phyloP scores from a whole-genome alignment of 1,284 basidiomycete species.

The Volvariella surrecta region DNA sequence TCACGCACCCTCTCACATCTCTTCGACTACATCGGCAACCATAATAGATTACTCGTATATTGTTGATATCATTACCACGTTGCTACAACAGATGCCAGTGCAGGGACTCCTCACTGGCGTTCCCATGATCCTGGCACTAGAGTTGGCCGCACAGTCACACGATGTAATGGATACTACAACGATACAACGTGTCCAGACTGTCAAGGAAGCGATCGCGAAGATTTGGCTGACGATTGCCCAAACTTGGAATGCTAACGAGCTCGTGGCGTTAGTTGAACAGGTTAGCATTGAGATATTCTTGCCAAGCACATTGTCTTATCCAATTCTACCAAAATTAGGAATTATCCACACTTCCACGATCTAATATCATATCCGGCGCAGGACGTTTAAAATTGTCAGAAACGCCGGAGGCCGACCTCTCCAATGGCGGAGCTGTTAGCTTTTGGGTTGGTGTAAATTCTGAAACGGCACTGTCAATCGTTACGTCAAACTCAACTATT shows the following conservation, averaged over 20 bases:
- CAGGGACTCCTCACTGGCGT: slow-evolving; percentile 70
- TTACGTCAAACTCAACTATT: slow-evolving; percentile 44
- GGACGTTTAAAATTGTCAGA: slow-evolving; percentile 21
- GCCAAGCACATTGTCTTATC: neutral
- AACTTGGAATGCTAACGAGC: slow-evolving; percentile 58
- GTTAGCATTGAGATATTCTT: slow-evolving; percentile 25
- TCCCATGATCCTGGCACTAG: slow-evolving; percentile 81
- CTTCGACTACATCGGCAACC: slow-evolving; percentile 40
- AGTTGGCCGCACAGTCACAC: slow-evolving; percentile 41
- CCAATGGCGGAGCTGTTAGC: slow-evolving; percentile 16
- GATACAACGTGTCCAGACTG: slow-evolving; percentile 42
- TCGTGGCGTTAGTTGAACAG: slow-evolving; percentile 48
- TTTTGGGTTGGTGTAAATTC: slow-evolving; percentile 39
- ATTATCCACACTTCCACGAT: too few relatives aligned
- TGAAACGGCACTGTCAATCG: slow-evolving; percentile 41
- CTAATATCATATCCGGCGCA: too few relatives aligned
- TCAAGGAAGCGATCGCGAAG: slow-evolving; percentile 58
- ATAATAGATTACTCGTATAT: slow-evolving; percentile 76
- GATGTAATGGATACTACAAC: slow-evolving; percentile 28
- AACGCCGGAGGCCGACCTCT: slow-evolving; percentile 26
- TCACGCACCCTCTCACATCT: slow-evolving; percentile 31
- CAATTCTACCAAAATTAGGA: neutral
- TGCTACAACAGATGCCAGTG: slow-evolving; percentile 66
- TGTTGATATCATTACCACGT: slow-evolving; percentile 56
- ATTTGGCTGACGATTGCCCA: slow-evolving; percentile 64